Base-by-base conservation (phyloP, 192 early-diverging fungal genomes). In the Jimgerdemannia lactiflua region DNA sequence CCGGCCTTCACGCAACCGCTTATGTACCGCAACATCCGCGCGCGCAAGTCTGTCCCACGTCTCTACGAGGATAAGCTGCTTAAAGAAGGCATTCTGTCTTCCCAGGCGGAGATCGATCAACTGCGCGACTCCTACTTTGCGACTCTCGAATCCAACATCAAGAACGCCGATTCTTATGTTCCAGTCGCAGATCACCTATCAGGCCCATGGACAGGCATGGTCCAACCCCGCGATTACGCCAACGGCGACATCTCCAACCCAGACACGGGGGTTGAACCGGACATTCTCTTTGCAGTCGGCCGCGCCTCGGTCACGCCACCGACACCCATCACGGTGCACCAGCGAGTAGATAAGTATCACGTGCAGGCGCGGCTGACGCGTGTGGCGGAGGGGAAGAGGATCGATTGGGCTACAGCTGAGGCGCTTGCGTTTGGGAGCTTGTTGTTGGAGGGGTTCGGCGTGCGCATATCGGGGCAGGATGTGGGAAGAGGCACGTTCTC, bases 401-500 rank as follows among this genome's bases (percentile, higher is more conserved):
- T 99, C 9, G 97, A 99, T 79, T 99, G 97, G 97, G 96, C 96
- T 9, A 98, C 96, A 0, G 95, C 92, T 3, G 97, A 99, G 80
- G 92, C 93, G 0, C 81, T 99, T 59, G 96, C 96, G 0, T 94
- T 97, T 83, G 97, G 96, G 4, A 91, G 91, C 0, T 80, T 99
- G 43, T 83, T 99, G 14, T 78, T 89, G 40, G 94, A 99, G 76
- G 93, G 94, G 2, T 90, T 91, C 77, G 90, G 92, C 85, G 95
- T 98, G 19, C 92, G 97, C 66, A 94, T 99, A 63, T 97, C 94
- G 71, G 97, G 97, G 1, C 97, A 99, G 71, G 97, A 99, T 81
- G 97, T 99, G 19, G 97, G 97, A 2, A 93, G 97, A 59, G 97
- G 97, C 39, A 99, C 97, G 2, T 99, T 99, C 81, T 96, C 95